These are phyloP conservation scores for Aspergillus bertholletiae DNA, from an alignment of 495 filamentous ascomycete genomes.

Conservation along the genomic window DNA sequence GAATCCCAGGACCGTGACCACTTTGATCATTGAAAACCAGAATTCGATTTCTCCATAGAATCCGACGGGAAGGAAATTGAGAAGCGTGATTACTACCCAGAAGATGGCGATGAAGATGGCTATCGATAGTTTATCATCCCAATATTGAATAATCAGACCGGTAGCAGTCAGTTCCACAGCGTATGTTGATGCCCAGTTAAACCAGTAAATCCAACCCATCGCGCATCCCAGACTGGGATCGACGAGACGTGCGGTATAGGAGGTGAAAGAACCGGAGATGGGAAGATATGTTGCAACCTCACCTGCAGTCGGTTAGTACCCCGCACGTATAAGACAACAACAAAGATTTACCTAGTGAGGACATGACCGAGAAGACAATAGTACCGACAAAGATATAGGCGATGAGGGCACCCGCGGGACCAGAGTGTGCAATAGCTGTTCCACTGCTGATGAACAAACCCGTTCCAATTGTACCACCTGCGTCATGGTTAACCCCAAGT, in stretches of 20 bases:
- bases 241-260: conserved; percentile 64
- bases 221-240: conserved; percentile 68
- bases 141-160: conserved; percentile 64
- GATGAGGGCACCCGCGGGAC: conserved; percentile 61
- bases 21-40: conserved; percentile 59
- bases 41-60: conserved; percentile 58
- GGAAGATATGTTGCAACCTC: conserved; percentile 74
- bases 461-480: conserved; percentile 68
- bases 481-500: background rate
- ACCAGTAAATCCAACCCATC: conserved; percentile 69
- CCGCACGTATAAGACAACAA: background rate
- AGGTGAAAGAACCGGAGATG: conserved; percentile 63
- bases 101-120: conserved; percentile 68
- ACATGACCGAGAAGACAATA: conserved; percentile 49
- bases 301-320: conserved; percentile 11
- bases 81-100: conserved; percentile 58
- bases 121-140: conserved; percentile 51
- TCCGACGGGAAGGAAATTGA: conserved; percentile 56
- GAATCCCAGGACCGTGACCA: conserved; percentile 56
- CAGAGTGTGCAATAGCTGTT: conserved; percentile 56
- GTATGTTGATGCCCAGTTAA: conserved; percentile 51
- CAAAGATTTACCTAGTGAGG: conserved; percentile 23
- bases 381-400: conserved; percentile 56
- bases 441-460: conserved; percentile 71
- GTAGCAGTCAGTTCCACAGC: conserved; percentile 66